Evolutionary conservation across 108 stramenopile genomes (phyloP), one percentile per base, ranked within the genome.

Genomic region (Parietichytrium sp.): DNA sequence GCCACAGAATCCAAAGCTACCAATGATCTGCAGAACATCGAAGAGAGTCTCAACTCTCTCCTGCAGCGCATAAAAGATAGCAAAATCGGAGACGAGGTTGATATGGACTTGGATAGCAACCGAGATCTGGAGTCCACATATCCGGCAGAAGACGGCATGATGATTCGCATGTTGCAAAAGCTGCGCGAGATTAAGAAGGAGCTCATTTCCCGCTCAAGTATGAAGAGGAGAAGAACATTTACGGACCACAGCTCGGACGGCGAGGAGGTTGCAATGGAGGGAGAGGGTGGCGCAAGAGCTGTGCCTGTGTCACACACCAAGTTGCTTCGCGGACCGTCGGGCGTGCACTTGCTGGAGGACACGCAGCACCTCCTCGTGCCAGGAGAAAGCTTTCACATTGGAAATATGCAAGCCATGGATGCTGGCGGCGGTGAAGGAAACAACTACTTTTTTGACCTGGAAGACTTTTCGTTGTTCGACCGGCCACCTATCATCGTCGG

Each of bases 401-500:
- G n/a, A n/a, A n/a, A n/a, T n/a, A n/a, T n/a, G n/a, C n/a, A n/a
- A n/a, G n/a, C n/a, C n/a, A n/a, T n/a, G n/a, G n/a, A n/a, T n/a
- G n/a, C n/a, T n/a, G n/a, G n/a, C n/a, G n/a, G n/a, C n/a, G n/a
- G n/a, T n/a, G n/a, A n/a, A n/a, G n/a, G n/a, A n/a, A n/a, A n/a
- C n/a, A n/a, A n/a, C n/a, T n/a, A n/a, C 6, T 72, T 72, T 29
- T 7, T 20, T 6, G 61, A 72, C 61, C 42, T 72, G 15, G 61
- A 72, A 27, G 61, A 72, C 61, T 72, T 23, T 3, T 33, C 36
- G 0, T 45, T 42, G 38, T n/a, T 45, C 42, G 29, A 31, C 13
- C 10, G 10, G 42, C 13, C 45, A 42, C 61, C 61, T n/a, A 72
- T 72, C 20, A 72, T 72, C 20, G 61, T 72, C 23, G 61, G 61